Evolutionary conservation across 129 eudicot genomes (phyloP).

Genomic region (Flaveria ramosissima): DNA sequence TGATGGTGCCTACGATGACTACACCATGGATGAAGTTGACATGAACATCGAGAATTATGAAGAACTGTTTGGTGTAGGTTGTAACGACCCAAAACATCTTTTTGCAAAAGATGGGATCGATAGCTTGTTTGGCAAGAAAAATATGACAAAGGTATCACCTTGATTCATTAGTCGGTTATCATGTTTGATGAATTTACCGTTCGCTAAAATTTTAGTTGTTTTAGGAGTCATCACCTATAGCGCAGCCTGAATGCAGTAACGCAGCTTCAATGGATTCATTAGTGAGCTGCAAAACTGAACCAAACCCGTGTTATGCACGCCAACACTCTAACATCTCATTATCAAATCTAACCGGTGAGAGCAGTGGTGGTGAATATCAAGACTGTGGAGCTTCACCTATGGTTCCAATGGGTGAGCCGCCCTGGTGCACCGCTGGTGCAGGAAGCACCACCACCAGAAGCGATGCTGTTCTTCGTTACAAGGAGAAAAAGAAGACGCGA

Average conservation of each 20-base stretch:
- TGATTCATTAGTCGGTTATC: not conserved
- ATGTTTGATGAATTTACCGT: not conserved
- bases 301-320: slow-evolving; percentile 48
- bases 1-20: slow-evolving; percentile 52
- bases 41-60: slow-evolving; percentile 71
- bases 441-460: slow-evolving; percentile 62
- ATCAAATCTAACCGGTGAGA: slow-evolving; percentile 75
- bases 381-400: slow-evolving; percentile 39
- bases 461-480: slow-evolving; percentile 79
- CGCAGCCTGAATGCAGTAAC: slow-evolving; percentile 61
- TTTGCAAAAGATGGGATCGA: slow-evolving; percentile 67
- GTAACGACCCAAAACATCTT: slow-evolving; percentile 60
- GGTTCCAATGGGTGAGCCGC: slow-evolving; percentile 74
- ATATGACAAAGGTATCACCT: slow-evolving; percentile 31
- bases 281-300: slow-evolving; percentile 78
- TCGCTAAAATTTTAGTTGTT: slow-evolving; percentile 23
- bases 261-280: slow-evolving; percentile 77
- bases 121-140: slow-evolving; percentile 54
- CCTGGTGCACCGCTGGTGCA: slow-evolving; percentile 59
- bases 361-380: slow-evolving; percentile 71
- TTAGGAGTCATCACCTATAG: slow-evolving; percentile 37
- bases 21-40: slow-evolving; percentile 76
- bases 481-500: slow-evolving; percentile 79
- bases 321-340: slow-evolving; percentile 64
- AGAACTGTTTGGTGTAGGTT: slow-evolving; percentile 66